Evolutionary conservation across 495 filamentous ascomycete genomes (phyloP), one percentile per base, ranked within the genome.

Genomic region (Neurospora sp.): DNA sequence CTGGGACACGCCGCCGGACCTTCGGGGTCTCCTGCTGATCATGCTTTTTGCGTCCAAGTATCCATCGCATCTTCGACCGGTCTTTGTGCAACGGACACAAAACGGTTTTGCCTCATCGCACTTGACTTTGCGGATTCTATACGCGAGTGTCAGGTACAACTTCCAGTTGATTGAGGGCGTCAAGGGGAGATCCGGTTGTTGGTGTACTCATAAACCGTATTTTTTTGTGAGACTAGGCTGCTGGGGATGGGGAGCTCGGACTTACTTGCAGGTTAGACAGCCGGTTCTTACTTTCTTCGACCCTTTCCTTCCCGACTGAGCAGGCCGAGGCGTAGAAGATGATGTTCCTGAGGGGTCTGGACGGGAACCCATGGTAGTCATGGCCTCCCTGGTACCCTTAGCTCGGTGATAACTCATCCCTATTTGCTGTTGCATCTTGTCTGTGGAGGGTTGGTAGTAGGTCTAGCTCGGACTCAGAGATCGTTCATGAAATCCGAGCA

Each of bases 31-130:
- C 66, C 77, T 80, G 74, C 71, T 74, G 20, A 68, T 75, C 78
- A 72, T 76, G 70, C 75, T 70, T 73, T 78, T 78, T 59, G 77
- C 75, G 69, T 81, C 78, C 22, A 80, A 74, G 53, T 85, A 85
- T 40, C 83, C 83, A 75, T 85, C 83, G 48, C 83, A 85, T 70
- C 78, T 78, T n/a, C 83, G 80, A 39, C 83, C 82, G 10, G 83
- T 85, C 71, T 81, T 83, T 40, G 81, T 82, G 78, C 83, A 85
- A 16, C 83, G 79, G 72, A 80, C 79, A 74, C 83, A 85, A 70
- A 78, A 81, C 0, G 83, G 83, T 68, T 81, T 83, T 41, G 75
- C 78, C 71, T 85, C 83, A 48, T 83, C 83, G 69, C 83, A 85
- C 72, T 85, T 85, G 69, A 85, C 82, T 72, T 82, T 80, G 70